phyloP scores from a whole-genome alignment of 148 eudicot genomes.

The Persicaria maculosa region DNA sequence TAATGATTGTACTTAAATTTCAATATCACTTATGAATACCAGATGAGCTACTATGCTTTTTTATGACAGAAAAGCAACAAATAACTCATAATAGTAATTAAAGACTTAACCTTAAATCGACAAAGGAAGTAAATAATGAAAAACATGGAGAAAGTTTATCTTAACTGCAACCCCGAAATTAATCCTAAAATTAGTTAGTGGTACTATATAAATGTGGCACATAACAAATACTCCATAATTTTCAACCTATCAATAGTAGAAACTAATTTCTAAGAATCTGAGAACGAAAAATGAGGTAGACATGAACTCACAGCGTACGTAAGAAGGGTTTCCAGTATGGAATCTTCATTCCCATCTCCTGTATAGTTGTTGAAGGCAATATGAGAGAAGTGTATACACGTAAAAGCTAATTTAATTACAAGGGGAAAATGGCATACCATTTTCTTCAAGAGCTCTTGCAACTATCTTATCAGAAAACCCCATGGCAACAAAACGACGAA shows the following conservation, averaged over 20 bases:
- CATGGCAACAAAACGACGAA: constrained; percentile 46
- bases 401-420: not conserved
- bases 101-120: not conserved
- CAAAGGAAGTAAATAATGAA: not conserved
- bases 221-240: too few species aligned
- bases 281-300: not conserved
- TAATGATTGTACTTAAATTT: too few species aligned
- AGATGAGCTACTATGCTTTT: too few species aligned
- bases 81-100: too few species aligned
- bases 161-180: too few species aligned
- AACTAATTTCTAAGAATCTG: not conserved
- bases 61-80: too few species aligned
- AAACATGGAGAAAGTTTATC: not conserved
- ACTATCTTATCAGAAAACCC: constrained; percentile 52
- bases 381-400: not conserved
- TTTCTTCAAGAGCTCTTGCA: constrained; percentile 55
- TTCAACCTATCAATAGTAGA: too few species aligned
- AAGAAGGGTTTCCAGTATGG: constrained; percentile 46
- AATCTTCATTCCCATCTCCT: constrained; percentile 46
- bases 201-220: not conserved
- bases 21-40: too few species aligned
- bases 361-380: constrained; percentile 13
- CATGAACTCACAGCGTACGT: constrained; percentile 47
- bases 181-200: not conserved
- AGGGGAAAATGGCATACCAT: constrained; percentile 30